These are phyloP conservation scores for Botrytis byssoidea DNA, from an alignment of 2,329 filamentous ascomycete genomes.

Conservation along the genomic window DNA sequence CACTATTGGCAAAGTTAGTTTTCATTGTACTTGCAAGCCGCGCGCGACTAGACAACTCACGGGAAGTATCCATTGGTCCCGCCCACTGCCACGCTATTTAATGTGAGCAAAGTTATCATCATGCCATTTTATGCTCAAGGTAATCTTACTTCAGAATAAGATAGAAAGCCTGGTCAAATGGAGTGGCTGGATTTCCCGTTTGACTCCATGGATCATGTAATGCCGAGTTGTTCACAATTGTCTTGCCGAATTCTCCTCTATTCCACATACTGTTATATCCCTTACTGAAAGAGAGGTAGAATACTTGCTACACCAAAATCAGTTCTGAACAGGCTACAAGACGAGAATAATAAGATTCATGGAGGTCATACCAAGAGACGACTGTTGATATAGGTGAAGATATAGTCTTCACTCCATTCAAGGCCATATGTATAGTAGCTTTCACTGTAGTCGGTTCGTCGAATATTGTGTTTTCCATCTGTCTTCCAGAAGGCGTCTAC, in stretches of 20 bases:
- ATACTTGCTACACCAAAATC: constrained; percentile 42
- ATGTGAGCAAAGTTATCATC: neutral
- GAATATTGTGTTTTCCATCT: constrained; percentile 29
- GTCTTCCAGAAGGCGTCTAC: constrained; percentile 33
- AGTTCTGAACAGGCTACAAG: neutral
- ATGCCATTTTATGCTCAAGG: neutral
- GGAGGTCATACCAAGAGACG: constrained; percentile 37
- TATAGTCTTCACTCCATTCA: constrained; percentile 52
- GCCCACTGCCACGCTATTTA: constrained; percentile 46
- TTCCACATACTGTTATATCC: constrained; percentile 36
- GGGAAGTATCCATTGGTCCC: constrained; percentile 50
- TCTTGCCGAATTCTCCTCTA: constrained; percentile 45
- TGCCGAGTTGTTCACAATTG: constrained; percentile 44
- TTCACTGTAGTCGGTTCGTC: constrained; percentile 43
- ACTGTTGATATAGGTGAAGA: constrained; percentile 54
- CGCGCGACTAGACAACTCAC: constrained; percentile 32
- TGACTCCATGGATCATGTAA: constrained; percentile 47
- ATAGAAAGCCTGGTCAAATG: constrained; percentile 53
- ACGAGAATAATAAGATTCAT: neutral
- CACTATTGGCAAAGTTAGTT: constrained; percentile 36
- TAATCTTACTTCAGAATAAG: constrained; percentile 45
- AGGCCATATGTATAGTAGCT: constrained; percentile 52
- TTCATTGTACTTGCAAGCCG: neutral
- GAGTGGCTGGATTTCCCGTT: constrained; percentile 42
- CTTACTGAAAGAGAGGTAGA: constrained; percentile 37